phyloP scores from a whole-genome alignment of 2,329 filamentous ascomycete species.

The Fusarium phyllophilum region DNA sequence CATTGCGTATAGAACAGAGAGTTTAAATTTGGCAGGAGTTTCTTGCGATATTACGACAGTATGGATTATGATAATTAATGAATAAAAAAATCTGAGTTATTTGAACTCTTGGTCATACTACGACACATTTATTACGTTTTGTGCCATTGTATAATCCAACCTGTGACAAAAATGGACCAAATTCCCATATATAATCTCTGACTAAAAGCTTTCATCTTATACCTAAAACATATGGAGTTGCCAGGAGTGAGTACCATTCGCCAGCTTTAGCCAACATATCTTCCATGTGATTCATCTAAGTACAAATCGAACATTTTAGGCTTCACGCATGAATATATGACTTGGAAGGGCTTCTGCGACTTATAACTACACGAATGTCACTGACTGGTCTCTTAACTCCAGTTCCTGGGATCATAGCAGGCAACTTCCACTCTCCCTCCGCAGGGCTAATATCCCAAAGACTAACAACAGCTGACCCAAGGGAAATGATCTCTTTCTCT shows the following conservation, averaged over 20 bases:
- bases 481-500: constrained; percentile 36
- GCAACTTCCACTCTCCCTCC: constrained; percentile 19
- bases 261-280: not conserved
- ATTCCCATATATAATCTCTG: not conserved
- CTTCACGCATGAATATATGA: too few relatives aligned
- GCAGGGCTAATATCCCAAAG: constrained; percentile 31
- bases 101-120: not conserved
- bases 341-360: not conserved
- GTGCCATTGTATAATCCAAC: not conserved
- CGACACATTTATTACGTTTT: not conserved
- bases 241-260: not conserved
- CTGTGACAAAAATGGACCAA: too few relatives aligned
- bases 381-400: constrained; percentile 23
- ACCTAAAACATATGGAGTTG: not conserved
- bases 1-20: too few relatives aligned
- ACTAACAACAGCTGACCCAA: constrained; percentile 24
- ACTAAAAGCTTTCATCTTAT: not conserved
- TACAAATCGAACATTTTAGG: not conserved
- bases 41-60: not conserved
- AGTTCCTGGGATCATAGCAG: constrained; percentile 22
- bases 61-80: not conserved
- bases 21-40: not conserved
- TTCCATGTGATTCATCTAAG: not conserved
- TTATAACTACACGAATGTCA: constrained; percentile 36
- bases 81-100: not conserved